A percentile compares a stretch with the other conserved stretches of the same genome.
phyloP scores from a whole-genome alignment of 371 early-diverging fungal genomes.

The Quaeritorhiza haematococci region DNA sequence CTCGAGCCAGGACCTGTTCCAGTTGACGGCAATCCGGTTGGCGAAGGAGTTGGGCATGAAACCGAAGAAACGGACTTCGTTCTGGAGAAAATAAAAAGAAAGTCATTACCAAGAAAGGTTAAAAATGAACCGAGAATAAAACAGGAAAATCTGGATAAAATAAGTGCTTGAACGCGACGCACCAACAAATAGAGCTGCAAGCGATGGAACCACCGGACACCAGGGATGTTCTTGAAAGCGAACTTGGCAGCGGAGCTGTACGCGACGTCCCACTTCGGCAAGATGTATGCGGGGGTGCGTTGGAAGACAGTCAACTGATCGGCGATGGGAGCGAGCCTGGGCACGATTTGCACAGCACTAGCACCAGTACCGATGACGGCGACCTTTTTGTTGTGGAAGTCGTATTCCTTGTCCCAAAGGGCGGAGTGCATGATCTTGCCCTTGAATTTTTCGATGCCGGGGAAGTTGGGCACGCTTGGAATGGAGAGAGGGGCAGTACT shows the following conservation, averaged over 20 bases:
- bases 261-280: conserved; percentile 24
- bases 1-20: conserved; percentile 14
- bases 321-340: conserved; percentile 40
- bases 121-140: too few relatives aligned
- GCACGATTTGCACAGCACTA: conserved; percentile 52
- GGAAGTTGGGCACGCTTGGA: conserved; percentile 49
- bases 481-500: conserved; percentile 45
- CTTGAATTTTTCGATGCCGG: conserved; percentile 36
- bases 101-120: too few relatives aligned
- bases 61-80: conserved; percentile 9
- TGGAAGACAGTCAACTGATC: conserved; percentile 45
- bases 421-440: conserved; percentile 34
- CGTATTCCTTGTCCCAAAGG: conserved; percentile 20
- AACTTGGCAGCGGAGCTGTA: conserved; percentile 25
- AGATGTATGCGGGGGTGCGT: conserved; percentile 49
- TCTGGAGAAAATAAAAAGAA: conserved; percentile 16
- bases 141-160: conserved; percentile 1
- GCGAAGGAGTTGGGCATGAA: too few relatives aligned
- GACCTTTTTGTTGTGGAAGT: conserved; percentile 21
- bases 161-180: conserved; percentile 21
- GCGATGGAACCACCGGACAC: conserved; percentile 24
- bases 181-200: too few relatives aligned
- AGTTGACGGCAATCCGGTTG: neutral
- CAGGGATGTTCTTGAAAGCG: conserved; percentile 38
- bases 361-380: conserved; percentile 33